Evolutionary conservation across 129 eudicot genomes (phyloP), one percentile per base, ranked within the genome.

Genomic region (Deinandra increscens): DNA sequence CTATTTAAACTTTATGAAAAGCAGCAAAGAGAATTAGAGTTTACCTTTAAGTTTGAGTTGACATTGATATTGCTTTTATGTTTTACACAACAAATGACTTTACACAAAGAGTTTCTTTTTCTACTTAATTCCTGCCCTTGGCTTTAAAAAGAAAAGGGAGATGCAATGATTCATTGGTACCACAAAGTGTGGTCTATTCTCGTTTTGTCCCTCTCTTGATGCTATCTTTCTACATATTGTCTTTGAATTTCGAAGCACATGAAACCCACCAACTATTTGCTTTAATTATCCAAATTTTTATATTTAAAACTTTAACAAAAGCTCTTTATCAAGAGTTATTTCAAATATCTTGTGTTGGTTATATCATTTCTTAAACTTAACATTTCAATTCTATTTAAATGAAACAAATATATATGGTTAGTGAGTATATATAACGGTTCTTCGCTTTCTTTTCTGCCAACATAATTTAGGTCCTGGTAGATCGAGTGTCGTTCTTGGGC

Each of bases 101-200:
- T 69, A 75, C 80, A 75, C 33, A 75, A 75, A 59, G 60, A 67
- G 45, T 58, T 56, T 31, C 49, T 9, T 56, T 75, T 68, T 58
- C 34, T 64, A 60, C 45, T 72, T 11, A n/a, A 33, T 6, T n/a
- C n/a, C n/a, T n/a, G n/a, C n/a, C n/a, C n/a, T n/a, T n/a, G n/a
- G n/a, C n/a, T n/a, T n/a, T n/a, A 74, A 54, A 61, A 43, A 46
- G 62, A 62, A 73, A 66, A 19, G 68, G 74, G 42, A 48, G 59
- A 67, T 58, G 55, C 74, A 58, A 75, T 75, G 73, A 75, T 75
- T 67, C 68, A 18, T 55, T 75, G 74, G 80, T 68, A 75, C 74
- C 80, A 59, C 80, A 68, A 75, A 75, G 80, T 75, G 74, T 75
- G 54, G 80, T 75, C 80, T 67, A 68, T 75, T 75, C 74, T 58